Evolutionary conservation across 192 early-diverging fungal species (phyloP).

Genomic region (Coemansia sp.): DNA sequence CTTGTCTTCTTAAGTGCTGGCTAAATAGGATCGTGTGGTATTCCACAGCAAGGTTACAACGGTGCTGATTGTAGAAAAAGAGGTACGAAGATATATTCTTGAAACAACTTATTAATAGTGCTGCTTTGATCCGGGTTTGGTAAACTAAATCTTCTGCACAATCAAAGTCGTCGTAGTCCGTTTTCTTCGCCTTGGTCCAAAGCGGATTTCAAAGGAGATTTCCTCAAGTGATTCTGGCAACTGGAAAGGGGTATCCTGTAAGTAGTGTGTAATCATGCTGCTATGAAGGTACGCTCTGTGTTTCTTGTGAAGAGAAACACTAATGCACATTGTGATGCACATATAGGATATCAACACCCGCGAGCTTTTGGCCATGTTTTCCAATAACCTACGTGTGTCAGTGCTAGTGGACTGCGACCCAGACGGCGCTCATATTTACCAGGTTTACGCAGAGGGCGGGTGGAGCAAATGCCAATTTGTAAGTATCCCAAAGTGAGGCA

Average conservation of each 20-base stretch:
- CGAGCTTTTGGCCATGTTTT: constrained; percentile 21
- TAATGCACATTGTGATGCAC: neutral
- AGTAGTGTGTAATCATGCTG: neutral
- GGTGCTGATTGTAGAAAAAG: constrained; percentile 43
- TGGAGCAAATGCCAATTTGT: constrained; percentile 8
- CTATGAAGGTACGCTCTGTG: neutral
- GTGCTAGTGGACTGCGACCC: constrained; percentile 50
- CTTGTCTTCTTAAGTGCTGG: neutral
- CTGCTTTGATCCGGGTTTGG: neutral
- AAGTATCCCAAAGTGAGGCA: neutral
- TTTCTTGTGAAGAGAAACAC: neutral
- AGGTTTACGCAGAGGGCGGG: constrained; percentile 45
- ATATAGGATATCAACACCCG: constrained; percentile 53
- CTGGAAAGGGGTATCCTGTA: constrained; percentile 55
- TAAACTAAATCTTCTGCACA: neutral
- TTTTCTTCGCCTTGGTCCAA: constrained; percentile 39
- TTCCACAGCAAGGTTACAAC: neutral
- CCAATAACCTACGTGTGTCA: neutral
- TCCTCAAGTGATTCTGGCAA: constrained; percentile 27
- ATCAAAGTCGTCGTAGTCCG: constrained; percentile 22
- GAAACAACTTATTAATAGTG: neutral
- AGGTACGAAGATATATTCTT: constrained; percentile 18
- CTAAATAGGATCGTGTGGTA: constrained; percentile 21
- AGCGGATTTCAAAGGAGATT: constrained; percentile 34
- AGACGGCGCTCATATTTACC: constrained; percentile 50